Percentiles rank a stretch among this genome's conserved stretches.
These are phyloP conservation scores for Cytospora paraplurivora DNA, from an alignment of 2,329 filamentous ascomycete genomes.

Conservation along the genomic window DNA sequence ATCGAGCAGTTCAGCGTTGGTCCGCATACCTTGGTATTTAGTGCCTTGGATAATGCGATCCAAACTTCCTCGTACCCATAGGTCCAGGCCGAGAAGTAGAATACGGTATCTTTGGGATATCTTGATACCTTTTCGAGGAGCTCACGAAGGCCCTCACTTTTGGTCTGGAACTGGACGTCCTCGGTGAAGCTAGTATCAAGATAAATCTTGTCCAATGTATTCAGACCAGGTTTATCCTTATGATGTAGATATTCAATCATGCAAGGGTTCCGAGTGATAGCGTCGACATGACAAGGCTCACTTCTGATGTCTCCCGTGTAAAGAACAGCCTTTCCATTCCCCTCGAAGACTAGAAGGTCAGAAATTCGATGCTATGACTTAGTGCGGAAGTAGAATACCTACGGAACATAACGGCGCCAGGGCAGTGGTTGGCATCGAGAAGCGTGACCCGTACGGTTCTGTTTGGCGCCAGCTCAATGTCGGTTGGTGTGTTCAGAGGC, in stretches of 20 bases:
- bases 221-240: conserved; percentile 51
- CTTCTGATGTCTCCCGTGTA: conserved; percentile 90
- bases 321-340: conserved; percentile 68
- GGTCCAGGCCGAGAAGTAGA: conserved; percentile 88
- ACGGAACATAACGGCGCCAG: conserved; percentile 88
- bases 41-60: conserved; percentile 72
- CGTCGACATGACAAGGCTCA: conserved; percentile 83
- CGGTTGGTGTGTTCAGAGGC: conserved; percentile 77
- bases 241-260: conserved; percentile 69
- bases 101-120: conserved; percentile 75
- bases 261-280: conserved; percentile 68
- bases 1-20: background rate
- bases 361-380: background rate
- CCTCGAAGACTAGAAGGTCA: conserved; percentile 66
- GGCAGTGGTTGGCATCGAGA: conserved; percentile 89
- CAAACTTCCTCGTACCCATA: conserved; percentile 86
- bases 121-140: conserved; percentile 66
- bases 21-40: conserved; percentile 60
- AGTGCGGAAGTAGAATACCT: conserved; percentile 32
- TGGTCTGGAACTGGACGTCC: conserved; percentile 53
- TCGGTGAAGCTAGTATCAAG: conserved; percentile 79
- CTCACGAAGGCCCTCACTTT: conserved; percentile 76
- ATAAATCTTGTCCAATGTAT: conserved; percentile 77
- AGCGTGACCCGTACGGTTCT: conserved; percentile 77
- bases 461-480: conserved; percentile 71